A percentile compares a stretch with the other conserved stretches of the same genome.
phyloP scores from a whole-genome alignment of 2,329 filamentous ascomycete species.

The Fusarium xyrophilum region DNA sequence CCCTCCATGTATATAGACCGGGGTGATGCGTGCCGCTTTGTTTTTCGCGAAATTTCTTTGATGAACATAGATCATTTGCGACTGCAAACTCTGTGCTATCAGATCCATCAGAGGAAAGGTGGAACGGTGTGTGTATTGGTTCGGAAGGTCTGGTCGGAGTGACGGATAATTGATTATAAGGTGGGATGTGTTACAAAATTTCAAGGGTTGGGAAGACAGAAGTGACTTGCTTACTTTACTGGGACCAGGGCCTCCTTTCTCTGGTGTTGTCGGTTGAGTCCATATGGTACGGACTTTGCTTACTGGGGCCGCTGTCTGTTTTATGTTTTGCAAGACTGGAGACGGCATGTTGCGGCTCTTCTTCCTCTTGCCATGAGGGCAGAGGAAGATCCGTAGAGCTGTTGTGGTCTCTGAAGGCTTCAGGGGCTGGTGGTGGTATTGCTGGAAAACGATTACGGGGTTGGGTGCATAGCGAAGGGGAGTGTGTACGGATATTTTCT shows the following conservation, averaged over 20 bases:
- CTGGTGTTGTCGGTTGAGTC: slow-evolving; percentile 45
- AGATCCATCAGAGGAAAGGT: slow-evolving; percentile 50
- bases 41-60: slow-evolving; percentile 48
- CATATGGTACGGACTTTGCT: slow-evolving; percentile 44
- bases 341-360: slow-evolving; percentile 7
- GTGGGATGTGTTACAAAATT: slow-evolving; percentile 46
- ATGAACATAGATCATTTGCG: slow-evolving; percentile 55
- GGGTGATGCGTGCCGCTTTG: slow-evolving; percentile 39
- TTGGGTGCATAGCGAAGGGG: slow-evolving; percentile 55
- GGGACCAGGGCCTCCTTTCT: slow-evolving; percentile 41
- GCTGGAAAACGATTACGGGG: slow-evolving; percentile 52
- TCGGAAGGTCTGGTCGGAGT: slow-evolving; percentile 50
- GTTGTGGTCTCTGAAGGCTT: slow-evolving; percentile 7
- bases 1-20: slow-evolving; percentile 27
- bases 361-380: slow-evolving; percentile 3
- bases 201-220: slow-evolving; percentile 52
- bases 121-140: slow-evolving; percentile 47
- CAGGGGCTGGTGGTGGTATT: slow-evolving; percentile 45
- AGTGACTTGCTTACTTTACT: slow-evolving; percentile 46
- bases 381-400: background rate
- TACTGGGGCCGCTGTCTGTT: slow-evolving; percentile 41
- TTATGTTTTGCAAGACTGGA: slow-evolving; percentile 46
- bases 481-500: slow-evolving; percentile 52
- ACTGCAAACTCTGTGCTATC: slow-evolving; percentile 54
- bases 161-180: slow-evolving; percentile 49